Evolutionary conservation across 805 yeast genomes (phyloP).

Genomic region (Saccharomycopsis lassenensis): DNA sequence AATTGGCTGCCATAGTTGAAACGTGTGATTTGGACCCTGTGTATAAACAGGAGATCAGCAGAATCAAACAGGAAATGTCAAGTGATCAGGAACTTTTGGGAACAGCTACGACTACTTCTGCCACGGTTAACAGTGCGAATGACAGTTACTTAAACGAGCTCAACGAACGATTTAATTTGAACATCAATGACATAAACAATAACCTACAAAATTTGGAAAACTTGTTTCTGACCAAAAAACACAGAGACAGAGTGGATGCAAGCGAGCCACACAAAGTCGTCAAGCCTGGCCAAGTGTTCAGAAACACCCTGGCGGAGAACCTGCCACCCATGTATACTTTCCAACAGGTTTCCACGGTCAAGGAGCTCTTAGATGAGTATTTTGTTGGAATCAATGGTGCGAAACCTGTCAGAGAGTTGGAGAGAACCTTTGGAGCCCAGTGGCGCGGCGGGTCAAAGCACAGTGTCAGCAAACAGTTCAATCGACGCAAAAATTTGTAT

Average conservation of each 20-base stretch:
- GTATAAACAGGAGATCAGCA: background rate
- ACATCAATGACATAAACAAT: constrained; percentile 9
- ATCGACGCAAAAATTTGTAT: constrained; percentile 24
- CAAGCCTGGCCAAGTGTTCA: too few relatives aligned
- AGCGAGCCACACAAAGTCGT: background rate
- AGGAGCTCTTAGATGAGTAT: constrained; percentile 25
- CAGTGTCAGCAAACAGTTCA: constrained; percentile 24
- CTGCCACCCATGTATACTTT: constrained; percentile 8
- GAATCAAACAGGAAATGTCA: background rate
- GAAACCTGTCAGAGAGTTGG: constrained; percentile 32
- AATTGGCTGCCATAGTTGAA: background rate
- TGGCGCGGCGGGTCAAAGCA: constrained; percentile 30
- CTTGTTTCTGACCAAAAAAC: background rate
- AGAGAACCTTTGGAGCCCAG: constrained; percentile 30
- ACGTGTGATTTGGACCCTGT: too few relatives aligned
- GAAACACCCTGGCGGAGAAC: background rate
- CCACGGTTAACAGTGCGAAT: background rate
- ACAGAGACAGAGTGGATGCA: background rate
- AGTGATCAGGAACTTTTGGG: background rate
- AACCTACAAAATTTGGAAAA: constrained; percentile 14
- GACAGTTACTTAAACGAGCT: constrained; percentile 3
- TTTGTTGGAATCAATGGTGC: constrained; percentile 30
- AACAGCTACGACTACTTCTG: background rate
- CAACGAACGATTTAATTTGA: constrained; percentile 10
- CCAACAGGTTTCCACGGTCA: constrained; percentile 1